Base-by-base conservation (phyloP, 176 grass and related monocot genomes). In the Calamus simplicifolius region DNA sequence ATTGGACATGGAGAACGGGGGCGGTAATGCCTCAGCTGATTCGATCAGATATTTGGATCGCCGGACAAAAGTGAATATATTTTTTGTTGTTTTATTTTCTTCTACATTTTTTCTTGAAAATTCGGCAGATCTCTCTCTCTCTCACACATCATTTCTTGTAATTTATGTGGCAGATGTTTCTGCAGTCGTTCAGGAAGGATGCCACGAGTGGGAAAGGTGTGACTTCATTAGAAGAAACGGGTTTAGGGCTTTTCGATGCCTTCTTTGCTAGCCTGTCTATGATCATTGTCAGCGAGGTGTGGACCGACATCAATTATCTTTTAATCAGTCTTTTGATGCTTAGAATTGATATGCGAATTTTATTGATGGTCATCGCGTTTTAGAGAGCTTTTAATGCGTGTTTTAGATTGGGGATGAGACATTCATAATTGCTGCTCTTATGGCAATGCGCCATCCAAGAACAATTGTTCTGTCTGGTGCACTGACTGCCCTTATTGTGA, bases 401-500 rank as follows among this genome's bases (percentile, higher is more conserved):
- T 0, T 48, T 14, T 58, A 97, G 93, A 82, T 97, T 68, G 93
- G 93, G 5, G 93, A 97, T 49, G 93, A 91, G 74, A 97, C 87
- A 38, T 92, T 91, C 78, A 97, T 97, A 59, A 97, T 97, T 16
- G 93, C 93, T 52, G 93, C 93, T 54, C 81, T 97, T 35, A 91
- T 97, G 93, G 93, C 93, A 17, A 97, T 91, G 93, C 80, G 93
- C 25, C 93, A 97, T 78, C 93, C 93, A 29, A 97, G 88, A 56
- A 88, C 84, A 8, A 97, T 76, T 3, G 93, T 97, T 56, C 75
- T 97, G 62, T 97, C 87, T 0, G 87, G 93, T 3, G 93, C 93
- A 0, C 73, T 97, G 27, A 79, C 78, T 16, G 93, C 93, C 7
- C 76, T 97, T 18, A 65, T 92, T 54, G 78, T 97, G 25, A 91